Conservation (phyloP, 345 rosid genomes). For the Brassica rapa region DNA sequence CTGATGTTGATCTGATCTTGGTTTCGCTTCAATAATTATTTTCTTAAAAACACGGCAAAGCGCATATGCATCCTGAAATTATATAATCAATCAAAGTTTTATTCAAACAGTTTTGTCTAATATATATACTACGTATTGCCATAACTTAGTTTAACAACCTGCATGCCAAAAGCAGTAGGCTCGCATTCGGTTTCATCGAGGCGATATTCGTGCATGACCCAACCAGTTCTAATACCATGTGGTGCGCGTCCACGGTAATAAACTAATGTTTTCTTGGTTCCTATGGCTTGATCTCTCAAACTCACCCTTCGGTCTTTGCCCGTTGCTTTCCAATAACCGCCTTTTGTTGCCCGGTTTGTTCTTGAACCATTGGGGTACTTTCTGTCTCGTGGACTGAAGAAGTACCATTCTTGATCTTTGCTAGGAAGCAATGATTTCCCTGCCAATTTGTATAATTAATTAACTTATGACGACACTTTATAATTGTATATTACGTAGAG, state of each 20-base stretch:
- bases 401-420: constrained; percentile 95
- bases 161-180: constrained; percentile 55
- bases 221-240: constrained; percentile 79
- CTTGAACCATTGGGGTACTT: constrained; percentile 96
- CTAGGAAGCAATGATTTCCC: constrained; percentile 92
- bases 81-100: background rate
- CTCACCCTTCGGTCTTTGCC: constrained; percentile 92
- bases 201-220: constrained; percentile 99
- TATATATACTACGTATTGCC: background rate
- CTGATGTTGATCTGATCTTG: constrained; percentile 49
- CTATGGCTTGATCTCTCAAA: constrained; percentile 70
- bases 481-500: background rate
- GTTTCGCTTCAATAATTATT: constrained; percentile 53
- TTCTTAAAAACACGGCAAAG: constrained; percentile 93
- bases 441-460: constrained; percentile 31
- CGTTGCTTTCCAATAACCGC: constrained; percentile 99
- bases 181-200: constrained; percentile 89
- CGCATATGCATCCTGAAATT: constrained; percentile 77
- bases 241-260: constrained; percentile 96
- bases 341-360: constrained; percentile 90
- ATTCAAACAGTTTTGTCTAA: background rate
- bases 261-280: constrained; percentile 92
- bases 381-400: constrained; percentile 93
- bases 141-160: constrained; percentile 45
- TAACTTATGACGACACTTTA: background rate